Evolutionary conservation across 2,329 filamentous ascomycete genomes (phyloP), one percentile per base, ranked within the genome.

Genomic region (Cladosporium sphaerospermum): DNA sequence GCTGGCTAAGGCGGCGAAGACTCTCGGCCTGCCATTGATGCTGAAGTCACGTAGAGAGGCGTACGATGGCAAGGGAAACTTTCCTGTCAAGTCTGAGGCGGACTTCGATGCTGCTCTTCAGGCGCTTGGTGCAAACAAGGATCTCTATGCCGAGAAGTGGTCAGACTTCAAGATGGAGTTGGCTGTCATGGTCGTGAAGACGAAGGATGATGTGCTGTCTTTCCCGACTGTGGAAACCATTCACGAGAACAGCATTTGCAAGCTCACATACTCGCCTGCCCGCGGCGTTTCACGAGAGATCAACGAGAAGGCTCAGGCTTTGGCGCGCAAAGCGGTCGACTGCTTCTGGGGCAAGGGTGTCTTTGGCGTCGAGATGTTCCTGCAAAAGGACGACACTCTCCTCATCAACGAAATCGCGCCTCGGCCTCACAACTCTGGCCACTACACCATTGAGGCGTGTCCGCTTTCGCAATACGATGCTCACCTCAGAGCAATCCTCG

Each of bases 321-420:
- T 96, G 0, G 93, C 91, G 0, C 82, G 83, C 61, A 83, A 86
- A 54, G 91, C 93, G 9, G 83, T 96, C 18, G 79, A 81, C 40
- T 85, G 82, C 48, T 86, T 99, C 52, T 84, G 84, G 75, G 93
- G 93, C 48, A 86, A 93, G 57, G 93, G 93, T 58, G 88, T 96
- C 32, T 99, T 96, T 70, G 93, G 92, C 0, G 92, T 97, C 0
- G 93, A 99, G 73, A 88, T 97, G 83, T 99, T 99, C 72, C 72
- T 97, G 3, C 79, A 91, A 9, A 74, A 83, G 45, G 83, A 93
- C 62, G 82, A 78, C 54, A 75, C 75, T 1, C 77, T 96, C 1
- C 73, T 95, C 54, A 79, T 96, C 62, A 96, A 95, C 69, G 90
- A 96, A 71, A 86, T 95, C 58, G 89, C 89, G 0, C 89, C 88